These are phyloP conservation scores for Lenwebbia sp. DNA, from an alignment of 345 rosid species.

Conservation along the genomic window DNA sequence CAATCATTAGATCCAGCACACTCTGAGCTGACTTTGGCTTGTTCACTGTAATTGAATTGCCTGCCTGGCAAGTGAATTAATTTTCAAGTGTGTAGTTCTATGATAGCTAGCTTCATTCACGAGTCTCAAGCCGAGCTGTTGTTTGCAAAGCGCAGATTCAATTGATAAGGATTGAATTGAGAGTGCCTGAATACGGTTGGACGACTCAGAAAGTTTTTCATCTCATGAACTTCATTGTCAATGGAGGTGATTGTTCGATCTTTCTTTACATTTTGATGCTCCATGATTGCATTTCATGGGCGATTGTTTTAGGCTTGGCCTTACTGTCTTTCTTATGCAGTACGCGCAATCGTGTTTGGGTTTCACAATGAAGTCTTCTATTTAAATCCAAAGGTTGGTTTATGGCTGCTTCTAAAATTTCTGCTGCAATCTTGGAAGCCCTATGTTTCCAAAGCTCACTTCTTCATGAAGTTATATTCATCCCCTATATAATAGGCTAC, in stretches of 20 bases:
- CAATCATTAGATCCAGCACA: neutral
- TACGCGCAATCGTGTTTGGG: slow-evolving; percentile 90
- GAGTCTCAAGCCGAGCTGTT: neutral
- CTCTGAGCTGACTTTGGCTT: neutral
- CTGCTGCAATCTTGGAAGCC: neutral
- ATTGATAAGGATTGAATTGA: slow-evolving; percentile 73
- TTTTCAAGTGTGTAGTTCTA: neutral
- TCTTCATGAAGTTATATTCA: neutral
- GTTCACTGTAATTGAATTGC: neutral
- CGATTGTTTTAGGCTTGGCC: neutral
- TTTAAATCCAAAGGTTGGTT: slow-evolving; percentile 82
- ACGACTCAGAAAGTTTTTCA: slow-evolving; percentile 97
- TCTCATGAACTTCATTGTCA: slow-evolving; percentile 93
- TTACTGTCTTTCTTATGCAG: slow-evolving; percentile 23
- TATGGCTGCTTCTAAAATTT: neutral
- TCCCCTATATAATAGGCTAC: neutral
- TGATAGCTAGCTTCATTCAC: neutral
- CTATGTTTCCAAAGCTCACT: neutral
- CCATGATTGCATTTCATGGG: neutral
- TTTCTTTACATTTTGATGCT: neutral
- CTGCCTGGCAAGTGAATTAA: neutral
- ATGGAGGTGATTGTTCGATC: slow-evolving; percentile 59
- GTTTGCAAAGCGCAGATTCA: slow-evolving; percentile 46
- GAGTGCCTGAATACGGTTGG: slow-evolving; percentile 99
- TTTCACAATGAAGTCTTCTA: slow-evolving; percentile 73